Evolutionary conservation across 768 basidiomycete species (phyloP), one percentile per base, ranked within the genome.

Genomic region (Cystobasidium ongulense): DNA sequence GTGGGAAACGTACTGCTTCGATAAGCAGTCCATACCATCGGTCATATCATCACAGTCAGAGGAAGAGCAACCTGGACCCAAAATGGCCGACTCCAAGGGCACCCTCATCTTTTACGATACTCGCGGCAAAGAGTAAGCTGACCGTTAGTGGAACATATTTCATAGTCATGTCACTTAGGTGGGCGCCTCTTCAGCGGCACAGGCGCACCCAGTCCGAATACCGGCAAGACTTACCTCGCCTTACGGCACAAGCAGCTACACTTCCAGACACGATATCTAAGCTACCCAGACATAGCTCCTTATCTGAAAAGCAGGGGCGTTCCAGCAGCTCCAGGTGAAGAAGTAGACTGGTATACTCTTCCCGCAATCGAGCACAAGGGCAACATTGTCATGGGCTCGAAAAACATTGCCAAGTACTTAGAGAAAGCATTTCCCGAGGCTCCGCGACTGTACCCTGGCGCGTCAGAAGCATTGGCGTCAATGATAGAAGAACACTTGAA

Each of bases 361-460:
- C 68, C 68, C 10, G 68, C 68, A 8, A 59, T 71, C 27, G 68
- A 71, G 27, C 53, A 71, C 39, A 33, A 61, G 35, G 68, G 53
- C 25, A 71, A 31, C 10, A 41, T 61, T 36, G 38, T 71, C 33
- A 71, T 71, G 68, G 68, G 36, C 33, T 71, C 68, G 7, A 25
- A 27, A 21, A 52, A 29, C 13, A 71, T 71, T 10, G 68, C 68
- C 8, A 27, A 54, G 10, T 71, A 71, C 38, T 53, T 71, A 25
- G 68, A 71, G 21, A 11, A 54, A 7, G 23, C n/a, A 1, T 71
- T 57, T 38, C 68, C 68, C 11, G 68, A 68, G 4, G 43, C 27
- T 52, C 27, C 36, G 31, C 11, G 8, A 4, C 13, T 31, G 23
- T 35, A 54, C n/a, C 46, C 46, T 50, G 46, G 39, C 43, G 18